Percentiles rank a stretch among this genome's conserved stretches.
phyloP scores from a whole-genome alignment of 2,329 filamentous ascomycete genomes.

The Epicoccum nigrum region DNA sequence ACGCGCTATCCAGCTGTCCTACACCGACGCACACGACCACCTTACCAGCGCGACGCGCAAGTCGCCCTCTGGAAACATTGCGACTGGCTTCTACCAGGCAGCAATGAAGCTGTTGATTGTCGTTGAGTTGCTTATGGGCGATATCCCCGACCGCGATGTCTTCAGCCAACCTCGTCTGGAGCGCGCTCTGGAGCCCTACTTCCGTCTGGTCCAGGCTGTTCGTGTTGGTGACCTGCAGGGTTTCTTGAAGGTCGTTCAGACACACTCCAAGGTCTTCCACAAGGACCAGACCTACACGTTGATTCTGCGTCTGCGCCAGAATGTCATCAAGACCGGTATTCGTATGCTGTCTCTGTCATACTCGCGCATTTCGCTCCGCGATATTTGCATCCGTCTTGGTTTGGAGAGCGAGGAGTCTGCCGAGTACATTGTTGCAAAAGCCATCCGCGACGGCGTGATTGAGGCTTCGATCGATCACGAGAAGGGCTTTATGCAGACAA shows the following conservation, averaged over 20 bases:
- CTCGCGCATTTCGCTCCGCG: conserved; percentile 92
- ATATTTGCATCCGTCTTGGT: conserved; percentile 95
- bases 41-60: conserved; percentile 93
- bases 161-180: conserved; percentile 92
- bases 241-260: conserved; percentile 84
- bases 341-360: conserved; percentile 99
- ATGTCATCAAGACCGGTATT: conserved; percentile 99
- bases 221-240: conserved; percentile 95
- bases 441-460: conserved; percentile 95
- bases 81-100: conserved; percentile 92
- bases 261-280: conserved; percentile 83
- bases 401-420: conserved; percentile 95
- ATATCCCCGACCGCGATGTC: conserved; percentile 92
- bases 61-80: conserved; percentile 86
- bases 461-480: conserved; percentile 94
- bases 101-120: conserved; percentile 96
- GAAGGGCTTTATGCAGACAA: conserved; percentile 97
- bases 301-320: conserved; percentile 92
- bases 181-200: conserved; percentile 87
- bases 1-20: conserved; percentile 92
- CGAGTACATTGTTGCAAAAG: conserved; percentile 99
- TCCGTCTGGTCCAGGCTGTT: conserved; percentile 91
- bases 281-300: conserved; percentile 94
- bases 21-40: conserved; percentile 96
- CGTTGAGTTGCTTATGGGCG: conserved; percentile 96